Evolutionary conservation across 345 rosid genomes (phyloP).

Genomic region (Pugionium dolabratum): DNA sequence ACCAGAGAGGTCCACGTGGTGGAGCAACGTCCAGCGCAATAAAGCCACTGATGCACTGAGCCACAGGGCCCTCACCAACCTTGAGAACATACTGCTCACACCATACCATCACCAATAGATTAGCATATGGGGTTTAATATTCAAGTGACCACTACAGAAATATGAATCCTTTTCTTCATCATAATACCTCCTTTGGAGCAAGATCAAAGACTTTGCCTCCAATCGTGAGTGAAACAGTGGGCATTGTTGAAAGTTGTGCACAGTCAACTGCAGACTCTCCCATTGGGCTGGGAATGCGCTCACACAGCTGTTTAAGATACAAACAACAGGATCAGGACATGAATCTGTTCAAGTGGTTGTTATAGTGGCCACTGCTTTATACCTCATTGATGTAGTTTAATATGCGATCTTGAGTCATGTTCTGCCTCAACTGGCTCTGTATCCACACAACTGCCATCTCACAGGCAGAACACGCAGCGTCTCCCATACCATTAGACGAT

Average conservation of each 20-base stretch:
- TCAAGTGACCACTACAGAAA: not conserved
- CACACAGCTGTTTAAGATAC: constrained; percentile 62
- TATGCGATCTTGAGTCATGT: constrained; percentile 65
- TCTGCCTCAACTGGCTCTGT: constrained; percentile 73
- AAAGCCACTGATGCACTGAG: constrained; percentile 95
- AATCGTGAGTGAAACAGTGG: constrained; percentile 75
- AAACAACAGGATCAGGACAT: constrained; percentile 21
- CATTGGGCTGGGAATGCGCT: constrained; percentile 77
- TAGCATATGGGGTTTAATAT: constrained; percentile 2
- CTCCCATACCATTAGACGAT: constrained; percentile 43
- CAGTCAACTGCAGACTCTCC: constrained; percentile 91
- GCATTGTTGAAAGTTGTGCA: constrained; percentile 66
- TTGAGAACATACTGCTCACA: constrained; percentile 75
- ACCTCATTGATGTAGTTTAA: constrained; percentile 66
- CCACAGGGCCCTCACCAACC: constrained; percentile 69
- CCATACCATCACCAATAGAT: constrained; percentile 16
- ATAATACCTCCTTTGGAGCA: constrained; percentile 62
- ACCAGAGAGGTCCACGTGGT: constrained; percentile 97
- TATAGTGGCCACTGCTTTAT: constrained; percentile 16
- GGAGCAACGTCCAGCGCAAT: constrained; percentile 78
- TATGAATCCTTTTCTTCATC: not conserved
- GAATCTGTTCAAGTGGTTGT: constrained; percentile 1
- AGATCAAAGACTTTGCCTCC: constrained; percentile 73
- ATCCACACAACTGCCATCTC: constrained; percentile 96
- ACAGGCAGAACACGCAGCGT: constrained; percentile 77